Percentiles rank a stretch among this genome's conserved stretches.
These are phyloP conservation scores for Bisporella sp. DNA, from an alignment of 2,329 filamentous ascomycete species.

Conservation along the genomic window DNA sequence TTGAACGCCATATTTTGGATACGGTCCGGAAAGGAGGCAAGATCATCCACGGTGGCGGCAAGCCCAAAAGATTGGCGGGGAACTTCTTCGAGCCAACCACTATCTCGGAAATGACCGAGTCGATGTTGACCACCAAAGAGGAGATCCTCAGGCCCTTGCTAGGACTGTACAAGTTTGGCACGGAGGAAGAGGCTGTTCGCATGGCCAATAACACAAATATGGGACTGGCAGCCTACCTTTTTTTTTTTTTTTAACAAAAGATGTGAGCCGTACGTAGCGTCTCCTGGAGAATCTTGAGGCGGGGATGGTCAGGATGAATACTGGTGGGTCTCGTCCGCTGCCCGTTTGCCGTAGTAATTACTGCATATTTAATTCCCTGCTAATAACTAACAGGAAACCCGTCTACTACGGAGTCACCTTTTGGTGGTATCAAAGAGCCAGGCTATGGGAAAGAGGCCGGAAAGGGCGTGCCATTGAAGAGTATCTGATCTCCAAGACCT, in stretches of 20 bases:
- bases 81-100: conserved; percentile 68
- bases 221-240: conserved; percentile 60
- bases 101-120: conserved; percentile 48
- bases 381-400: too few species aligned
- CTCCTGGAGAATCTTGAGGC: conserved; percentile 61
- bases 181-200: conserved; percentile 55
- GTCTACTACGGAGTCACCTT: conserved; percentile 60
- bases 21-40: conserved; percentile 56
- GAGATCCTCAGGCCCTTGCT: conserved; percentile 61
- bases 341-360: too few species aligned
- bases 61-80: conserved; percentile 41
- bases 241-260: conserved; percentile 64
- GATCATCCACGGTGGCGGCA: conserved; percentile 52
- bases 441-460: conserved; percentile 63
- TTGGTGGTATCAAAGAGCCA: conserved; percentile 61
- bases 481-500: conserved; percentile 58
- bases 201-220: conserved; percentile 54
- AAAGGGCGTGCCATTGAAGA: conserved; percentile 60
- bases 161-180: conserved; percentile 58
- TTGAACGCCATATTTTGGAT: conserved; percentile 51
- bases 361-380: too few species aligned
- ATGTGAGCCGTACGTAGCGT: conserved; percentile 58
- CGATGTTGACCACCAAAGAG: conserved; percentile 51
- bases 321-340: too few species aligned
- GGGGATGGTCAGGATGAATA: conserved; percentile 63